Percentiles rank a stretch among this genome's conserved stretches.
Evolutionary conservation across 805 yeast species (phyloP).

Genomic region (Ogataea philodendri): DNA sequence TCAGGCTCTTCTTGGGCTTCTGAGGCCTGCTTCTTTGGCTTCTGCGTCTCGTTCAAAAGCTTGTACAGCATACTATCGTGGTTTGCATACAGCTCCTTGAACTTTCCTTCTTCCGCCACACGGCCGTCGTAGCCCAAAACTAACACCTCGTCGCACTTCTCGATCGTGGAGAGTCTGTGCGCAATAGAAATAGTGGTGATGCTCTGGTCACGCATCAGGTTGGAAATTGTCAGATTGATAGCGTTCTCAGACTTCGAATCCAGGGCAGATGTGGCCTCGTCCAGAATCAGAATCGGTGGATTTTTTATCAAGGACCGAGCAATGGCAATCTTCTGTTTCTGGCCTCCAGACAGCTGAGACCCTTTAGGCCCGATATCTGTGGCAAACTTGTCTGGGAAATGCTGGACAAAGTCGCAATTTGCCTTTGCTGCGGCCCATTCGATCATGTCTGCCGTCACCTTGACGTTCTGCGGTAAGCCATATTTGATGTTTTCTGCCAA

Average conservation of each 20-base stretch:
- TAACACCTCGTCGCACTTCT: constrained; percentile 74
- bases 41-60: constrained; percentile 30
- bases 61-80: constrained; percentile 33
- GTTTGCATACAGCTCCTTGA: constrained; percentile 52
- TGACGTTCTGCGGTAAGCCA: constrained; percentile 49
- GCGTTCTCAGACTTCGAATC: constrained; percentile 86
- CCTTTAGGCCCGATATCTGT: constrained; percentile 88
- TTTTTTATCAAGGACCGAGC: constrained; percentile 70
- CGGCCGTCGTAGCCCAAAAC: constrained; percentile 76
- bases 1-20: constrained; percentile 14
- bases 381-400: constrained; percentile 77
- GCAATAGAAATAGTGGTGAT: constrained; percentile 88
- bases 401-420: constrained; percentile 70
- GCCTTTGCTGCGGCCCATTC: constrained; percentile 67
- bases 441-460: constrained; percentile 59
- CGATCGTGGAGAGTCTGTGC: constrained; percentile 85
- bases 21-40: constrained; percentile 17
- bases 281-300: constrained; percentile 62
- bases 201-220: constrained; percentile 53
- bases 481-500: constrained; percentile 84
- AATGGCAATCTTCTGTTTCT: constrained; percentile 73
- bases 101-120: constrained; percentile 74
- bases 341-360: constrained; percentile 62
- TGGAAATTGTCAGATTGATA: constrained; percentile 69
- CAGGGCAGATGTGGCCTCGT: constrained; percentile 89